phyloP scores from a whole-genome alignment of 768 basidiomycete genomes.

The Hortiboletus flavorubellus region DNA sequence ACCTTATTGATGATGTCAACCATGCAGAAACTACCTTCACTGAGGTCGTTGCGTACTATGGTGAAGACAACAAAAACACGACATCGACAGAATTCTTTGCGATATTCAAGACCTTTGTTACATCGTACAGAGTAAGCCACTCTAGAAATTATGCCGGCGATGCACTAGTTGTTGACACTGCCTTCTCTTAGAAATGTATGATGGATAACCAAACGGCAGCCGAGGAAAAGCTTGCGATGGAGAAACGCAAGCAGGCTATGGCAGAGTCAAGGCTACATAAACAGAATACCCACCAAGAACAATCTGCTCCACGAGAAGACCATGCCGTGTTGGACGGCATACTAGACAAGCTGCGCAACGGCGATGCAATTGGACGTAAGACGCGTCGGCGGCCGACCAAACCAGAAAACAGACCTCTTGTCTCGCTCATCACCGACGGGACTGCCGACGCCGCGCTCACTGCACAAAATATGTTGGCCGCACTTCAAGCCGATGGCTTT shows the following conservation, averaged over 20 bases:
- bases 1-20: slow-evolving; percentile 83
- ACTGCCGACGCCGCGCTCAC: slow-evolving; percentile 45
- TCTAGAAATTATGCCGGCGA: not conserved
- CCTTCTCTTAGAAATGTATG: slow-evolving; percentile 73
- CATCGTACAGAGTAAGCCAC: slow-evolving; percentile 73
- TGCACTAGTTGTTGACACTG: not conserved
- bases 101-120: slow-evolving; percentile 95
- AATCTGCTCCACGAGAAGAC: slow-evolving; percentile 48
- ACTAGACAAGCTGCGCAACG: slow-evolving; percentile 67
- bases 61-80: slow-evolving; percentile 88
- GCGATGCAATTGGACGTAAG: slow-evolving; percentile 59
- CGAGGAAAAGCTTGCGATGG: slow-evolving; percentile 64
- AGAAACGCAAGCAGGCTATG: slow-evolving; percentile 65
- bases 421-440: slow-evolving; percentile 21
- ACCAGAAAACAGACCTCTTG: slow-evolving; percentile 31
- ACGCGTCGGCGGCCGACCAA: slow-evolving; percentile 46
- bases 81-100: slow-evolving; percentile 91
- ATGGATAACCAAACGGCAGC: slow-evolving; percentile 69
- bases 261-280: slow-evolving; percentile 61
- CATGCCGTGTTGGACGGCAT: slow-evolving; percentile 61
- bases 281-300: slow-evolving; percentile 45
- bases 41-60: slow-evolving; percentile 87
- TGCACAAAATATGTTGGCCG: slow-evolving; percentile 74
- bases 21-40: slow-evolving; percentile 79
- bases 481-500: slow-evolving; percentile 70